Percentiles rank a stretch among this genome's conserved stretches.
Evolutionary conservation across 805 yeast species (phyloP).

Genomic region (Komagataella populi): DNA sequence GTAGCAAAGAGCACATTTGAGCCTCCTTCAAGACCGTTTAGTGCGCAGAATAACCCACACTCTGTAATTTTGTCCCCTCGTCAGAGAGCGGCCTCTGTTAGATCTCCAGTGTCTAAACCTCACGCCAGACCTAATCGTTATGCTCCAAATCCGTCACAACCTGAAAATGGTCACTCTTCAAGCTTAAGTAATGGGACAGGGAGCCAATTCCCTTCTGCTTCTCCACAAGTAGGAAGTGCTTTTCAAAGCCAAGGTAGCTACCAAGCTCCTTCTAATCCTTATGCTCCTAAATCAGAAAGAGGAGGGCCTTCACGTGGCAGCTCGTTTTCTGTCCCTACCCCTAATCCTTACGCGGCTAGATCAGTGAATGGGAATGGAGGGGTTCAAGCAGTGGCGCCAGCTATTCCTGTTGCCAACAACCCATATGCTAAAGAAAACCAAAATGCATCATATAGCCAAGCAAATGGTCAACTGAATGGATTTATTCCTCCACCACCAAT

Average conservation of each 20-base stretch:
- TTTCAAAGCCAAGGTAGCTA: neutral
- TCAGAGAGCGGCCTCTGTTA: neutral
- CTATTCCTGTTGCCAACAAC: neutral
- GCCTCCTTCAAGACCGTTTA: neutral
- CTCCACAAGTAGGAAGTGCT: slow-evolving; percentile 1
- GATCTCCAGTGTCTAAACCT: slow-evolving; percentile 5
- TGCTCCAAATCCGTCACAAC: slow-evolving; percentile 7
- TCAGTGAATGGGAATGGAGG: neutral
- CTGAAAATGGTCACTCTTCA: neutral
- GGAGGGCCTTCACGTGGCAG: neutral
- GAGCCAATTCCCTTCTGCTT: neutral
- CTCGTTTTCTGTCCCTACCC: neutral
- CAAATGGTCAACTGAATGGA: neutral
- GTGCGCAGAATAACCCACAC: neutral
- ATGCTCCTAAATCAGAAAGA: neutral
- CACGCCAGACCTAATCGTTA: slow-evolving; percentile 3
- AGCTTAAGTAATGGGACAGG: neutral
- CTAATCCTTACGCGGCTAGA: neutral
- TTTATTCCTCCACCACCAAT: slow-evolving; percentile 1
- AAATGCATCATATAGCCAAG: neutral
- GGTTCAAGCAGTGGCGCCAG: neutral
- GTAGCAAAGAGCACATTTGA: neutral
- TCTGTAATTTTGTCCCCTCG: neutral
- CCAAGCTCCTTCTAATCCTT: neutral
- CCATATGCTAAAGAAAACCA: neutral